Evolutionary conservation across 1,139 yeast species (phyloP), one percentile per base, ranked within the genome.

Genomic region (Scheffersomyces lignicola): DNA sequence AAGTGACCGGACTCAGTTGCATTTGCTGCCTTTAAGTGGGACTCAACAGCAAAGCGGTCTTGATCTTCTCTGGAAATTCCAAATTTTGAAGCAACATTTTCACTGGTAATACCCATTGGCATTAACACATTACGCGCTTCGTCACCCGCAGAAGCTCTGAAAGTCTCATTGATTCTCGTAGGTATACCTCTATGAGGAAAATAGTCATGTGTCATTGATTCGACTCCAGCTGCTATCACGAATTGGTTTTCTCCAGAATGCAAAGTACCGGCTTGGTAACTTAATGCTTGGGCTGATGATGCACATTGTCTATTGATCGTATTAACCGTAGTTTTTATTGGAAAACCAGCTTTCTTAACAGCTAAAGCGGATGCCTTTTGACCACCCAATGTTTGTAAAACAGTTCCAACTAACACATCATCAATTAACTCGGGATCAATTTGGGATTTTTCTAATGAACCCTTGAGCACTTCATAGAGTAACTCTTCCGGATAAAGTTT

Each of bases 301-400:
- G 69, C 63, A 45, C 73, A 66, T 42, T 67, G 73, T 34, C 73
- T 52, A 44, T 66, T 67, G 26, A 65, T 47, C n/a, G 72, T 60
- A 35, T 58, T 62, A 23, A 66, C 54, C 2, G 73, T 65, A 9
- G 72, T 65, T 15, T 52, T 42, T 24, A 51, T 44, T 3, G 71
- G 72, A 45, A 67, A 62, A 1, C 70, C 71, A 9, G 51, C 56
- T 12, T 56, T 42, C 46, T 63, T 62, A 31, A 52, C 43, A 11
- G 69, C 96, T 32, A 92, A 94, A 44, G 90, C 74, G 61, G 84
- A 90, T 56, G 86, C 95, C 39, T 80, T 82, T 38, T 86, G 94
- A 48, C 95, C 95, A 17, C 95, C 89, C 38, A 94, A 92, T 26
- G 78, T 73, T 62, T 85, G 85, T 52, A 87, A 69, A 26, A 86